Percentiles rank a stretch among this genome's conserved stretches.
Conservation (phyloP, 73 alveolate genomes). For the Paramecium sonneborni region DNA sequence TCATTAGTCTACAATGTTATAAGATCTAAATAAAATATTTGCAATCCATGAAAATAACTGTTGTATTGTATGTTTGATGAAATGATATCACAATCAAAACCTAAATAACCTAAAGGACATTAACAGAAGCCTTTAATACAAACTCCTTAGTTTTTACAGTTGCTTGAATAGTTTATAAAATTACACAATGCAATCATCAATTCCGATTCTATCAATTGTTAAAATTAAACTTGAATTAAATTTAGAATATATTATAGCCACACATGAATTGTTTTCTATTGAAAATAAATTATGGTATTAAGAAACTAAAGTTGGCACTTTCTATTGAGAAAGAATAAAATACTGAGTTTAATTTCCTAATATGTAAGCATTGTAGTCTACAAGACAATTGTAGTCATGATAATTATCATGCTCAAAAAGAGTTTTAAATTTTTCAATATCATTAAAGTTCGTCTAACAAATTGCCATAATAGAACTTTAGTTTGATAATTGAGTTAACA, state of each 20-base stretch:
- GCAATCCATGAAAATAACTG: background rate
- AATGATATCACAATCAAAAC: background rate
- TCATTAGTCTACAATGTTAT: background rate
- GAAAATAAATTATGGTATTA: background rate
- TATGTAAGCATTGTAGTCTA: slow-evolving; percentile 2
- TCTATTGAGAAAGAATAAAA: background rate
- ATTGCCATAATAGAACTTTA: background rate
- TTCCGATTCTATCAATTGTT: background rate
- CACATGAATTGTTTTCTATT: background rate
- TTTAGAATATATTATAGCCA: background rate
- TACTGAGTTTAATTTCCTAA: background rate
- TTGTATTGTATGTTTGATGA: background rate
- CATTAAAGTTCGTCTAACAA: background rate
- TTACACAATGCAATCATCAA: background rate
- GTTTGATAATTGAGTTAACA: background rate
- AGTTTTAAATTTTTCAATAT: background rate
- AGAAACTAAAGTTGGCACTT: slow-evolving; percentile 1
- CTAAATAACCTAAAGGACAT: background rate
- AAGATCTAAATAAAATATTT: background rate
- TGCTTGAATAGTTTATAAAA: background rate
- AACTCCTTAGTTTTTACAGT: background rate
- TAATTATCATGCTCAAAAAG: background rate
- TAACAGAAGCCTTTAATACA: background rate
- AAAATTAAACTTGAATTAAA: background rate
- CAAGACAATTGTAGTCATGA: background rate